Conservation (phyloP, 257 asterid species). For the Fraxinus cuspidata region DNA sequence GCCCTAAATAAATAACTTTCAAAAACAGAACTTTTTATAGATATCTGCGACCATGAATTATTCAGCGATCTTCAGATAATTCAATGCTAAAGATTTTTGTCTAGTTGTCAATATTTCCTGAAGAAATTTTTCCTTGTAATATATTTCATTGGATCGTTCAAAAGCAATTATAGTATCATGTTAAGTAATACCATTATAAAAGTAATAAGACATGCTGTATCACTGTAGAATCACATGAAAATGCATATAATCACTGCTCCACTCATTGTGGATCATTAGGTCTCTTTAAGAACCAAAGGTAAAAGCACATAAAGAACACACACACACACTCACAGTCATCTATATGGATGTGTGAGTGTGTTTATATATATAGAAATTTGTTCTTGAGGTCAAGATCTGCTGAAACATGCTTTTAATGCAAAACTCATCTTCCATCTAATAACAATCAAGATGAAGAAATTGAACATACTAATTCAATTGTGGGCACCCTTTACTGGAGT, state of each 20-base stretch:
- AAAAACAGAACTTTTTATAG: not conserved
- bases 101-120: not conserved
- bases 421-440: not conserved
- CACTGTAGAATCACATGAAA: constrained; percentile 31
- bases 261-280: not conserved
- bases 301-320: no score
- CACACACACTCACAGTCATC: no score
- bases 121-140: not conserved
- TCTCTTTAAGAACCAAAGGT: not conserved
- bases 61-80: not conserved
- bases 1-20: not conserved
- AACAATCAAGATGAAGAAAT: not conserved
- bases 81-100: no score
- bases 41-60: not conserved
- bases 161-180: constrained; percentile 29
- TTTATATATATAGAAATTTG: not conserved
- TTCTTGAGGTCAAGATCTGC: not conserved
- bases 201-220: constrained; percentile 22
- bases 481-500: not conserved
- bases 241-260: constrained; percentile 20
- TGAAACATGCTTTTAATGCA: not conserved
- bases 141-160: constrained; percentile 6
- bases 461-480: not conserved
- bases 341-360: not conserved
- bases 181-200: constrained; percentile 25